A percentile compares a stretch with the other conserved stretches of the same genome.
phyloP scores from a whole-genome alignment of 371 early-diverging fungal species.

The Lichtheimia ramosa region DNA sequence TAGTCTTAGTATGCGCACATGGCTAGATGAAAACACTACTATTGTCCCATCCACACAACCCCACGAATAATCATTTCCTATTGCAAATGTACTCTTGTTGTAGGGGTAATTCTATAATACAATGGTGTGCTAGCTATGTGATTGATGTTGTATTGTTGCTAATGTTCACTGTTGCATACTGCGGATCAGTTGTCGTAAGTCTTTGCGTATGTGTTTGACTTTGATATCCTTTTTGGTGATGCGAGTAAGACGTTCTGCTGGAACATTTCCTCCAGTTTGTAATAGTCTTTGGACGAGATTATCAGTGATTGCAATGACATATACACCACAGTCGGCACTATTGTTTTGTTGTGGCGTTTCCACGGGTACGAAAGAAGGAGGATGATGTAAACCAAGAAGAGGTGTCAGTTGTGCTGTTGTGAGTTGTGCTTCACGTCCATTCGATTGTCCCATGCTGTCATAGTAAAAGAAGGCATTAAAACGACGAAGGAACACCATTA shows the following conservation, averaged over 20 bases:
- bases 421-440: constrained; percentile 25
- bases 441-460: constrained; percentile 39
- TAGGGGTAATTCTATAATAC: too few relatives aligned
- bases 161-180: too few relatives aligned
- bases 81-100: too few relatives aligned
- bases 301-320: constrained; percentile 40
- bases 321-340: constrained; percentile 53
- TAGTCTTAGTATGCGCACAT: background rate
- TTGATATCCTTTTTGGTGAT: constrained; percentile 11
- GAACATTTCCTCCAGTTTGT: constrained; percentile 1
- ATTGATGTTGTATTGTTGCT: too few relatives aligned
- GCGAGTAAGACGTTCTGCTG: constrained; percentile 17
- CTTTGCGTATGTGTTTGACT: constrained; percentile 14
- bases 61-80: too few relatives aligned
- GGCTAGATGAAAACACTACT: background rate
- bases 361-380: constrained; percentile 24
- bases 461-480: constrained; percentile 43
- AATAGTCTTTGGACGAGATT: constrained; percentile 28
- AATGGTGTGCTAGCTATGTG: too few relatives aligned
- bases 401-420: constrained; percentile 19
- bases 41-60: background rate
- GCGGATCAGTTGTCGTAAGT: constrained; percentile 5
- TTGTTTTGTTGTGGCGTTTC: constrained; percentile 51
- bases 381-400: constrained; percentile 15
- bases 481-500: constrained; percentile 38